A percentile compares a stretch with the other conserved stretches of the same genome.
Conservation (phyloP, 768 basidiomycete genomes). For the Amanita polypyramis region DNA sequence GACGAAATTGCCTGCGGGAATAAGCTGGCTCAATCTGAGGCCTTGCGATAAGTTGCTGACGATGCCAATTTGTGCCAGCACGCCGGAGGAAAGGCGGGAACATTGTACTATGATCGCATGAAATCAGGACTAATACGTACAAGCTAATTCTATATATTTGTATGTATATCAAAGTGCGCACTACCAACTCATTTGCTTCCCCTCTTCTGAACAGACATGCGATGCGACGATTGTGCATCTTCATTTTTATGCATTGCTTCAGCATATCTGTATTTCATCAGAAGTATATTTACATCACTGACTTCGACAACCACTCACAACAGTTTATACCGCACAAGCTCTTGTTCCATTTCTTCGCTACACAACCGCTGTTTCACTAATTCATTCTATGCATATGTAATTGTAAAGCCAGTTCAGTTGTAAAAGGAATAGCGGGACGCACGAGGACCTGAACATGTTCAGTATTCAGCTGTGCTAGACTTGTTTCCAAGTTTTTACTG, state of each 20-base stretch:
- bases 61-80: background rate
- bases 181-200: slow-evolving; percentile 29
- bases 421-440: slow-evolving; percentile 12
- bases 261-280: slow-evolving; percentile 31
- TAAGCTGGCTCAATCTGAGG: background rate
- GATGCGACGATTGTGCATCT: slow-evolving; percentile 58
- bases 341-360: slow-evolving; percentile 88
- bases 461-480: slow-evolving; percentile 65
- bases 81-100: background rate
- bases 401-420: background rate
- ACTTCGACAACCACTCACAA: slow-evolving; percentile 43
- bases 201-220: slow-evolving; percentile 39
- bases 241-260: slow-evolving; percentile 74
- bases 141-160: background rate
- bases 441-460: slow-evolving; percentile 79
- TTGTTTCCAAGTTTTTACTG: slow-evolving; percentile 75
- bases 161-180: no score
- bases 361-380: slow-evolving; percentile 81
- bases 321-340: slow-evolving; percentile 91
- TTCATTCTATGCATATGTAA: slow-evolving; percentile 58
- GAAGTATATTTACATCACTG: background rate
- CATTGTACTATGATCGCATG: background rate
- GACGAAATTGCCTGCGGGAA: background rate
- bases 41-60: background rate
- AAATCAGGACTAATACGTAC: background rate